Conservation (phyloP, 495 filamentous ascomycete species). For the Aspergillus bridgeri region DNA sequence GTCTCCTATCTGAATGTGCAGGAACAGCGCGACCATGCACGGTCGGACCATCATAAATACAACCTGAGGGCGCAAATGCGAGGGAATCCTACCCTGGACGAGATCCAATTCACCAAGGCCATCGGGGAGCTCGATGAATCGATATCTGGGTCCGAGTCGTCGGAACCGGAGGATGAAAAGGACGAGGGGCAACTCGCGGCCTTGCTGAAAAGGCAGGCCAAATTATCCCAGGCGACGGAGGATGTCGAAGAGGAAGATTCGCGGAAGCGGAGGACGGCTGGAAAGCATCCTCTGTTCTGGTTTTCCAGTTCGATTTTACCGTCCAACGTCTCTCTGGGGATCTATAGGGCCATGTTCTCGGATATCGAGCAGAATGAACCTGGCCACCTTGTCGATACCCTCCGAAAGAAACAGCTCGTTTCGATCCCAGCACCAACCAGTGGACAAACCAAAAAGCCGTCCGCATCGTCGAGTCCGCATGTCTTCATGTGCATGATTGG, state of each 20-base stretch:
- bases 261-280: slow-evolving; percentile 48
- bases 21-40: slow-evolving; percentile 81
- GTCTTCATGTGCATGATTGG: slow-evolving; percentile 98
- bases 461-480: slow-evolving; percentile 64
- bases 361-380: slow-evolving; percentile 63
- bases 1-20: slow-evolving; percentile 64
- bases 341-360: slow-evolving; percentile 83
- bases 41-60: slow-evolving; percentile 91
- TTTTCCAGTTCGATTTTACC: slow-evolving; percentile 73
- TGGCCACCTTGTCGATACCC: slow-evolving; percentile 54
- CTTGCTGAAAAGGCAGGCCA: slow-evolving; percentile 79
- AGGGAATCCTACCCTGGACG: slow-evolving; percentile 63
- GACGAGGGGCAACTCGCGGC: slow-evolving; percentile 58
- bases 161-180: slow-evolving; percentile 51
- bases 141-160: slow-evolving; percentile 75
- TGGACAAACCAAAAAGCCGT: slow-evolving; percentile 45
- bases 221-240: slow-evolving; percentile 52
- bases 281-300: slow-evolving; percentile 81
- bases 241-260: slow-evolving; percentile 50
- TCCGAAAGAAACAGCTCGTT: slow-evolving; percentile 71
- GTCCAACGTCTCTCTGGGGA: slow-evolving; percentile 71
- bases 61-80: slow-evolving; percentile 88
- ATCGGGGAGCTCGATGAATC: slow-evolving; percentile 83
- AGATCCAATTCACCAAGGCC: slow-evolving; percentile 78
- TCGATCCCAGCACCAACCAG: slow-evolving; percentile 52